These are phyloP conservation scores for Pestalotiopsis sp. DNA, from an alignment of 2,329 filamentous ascomycete genomes.

Conservation along the genomic window DNA sequence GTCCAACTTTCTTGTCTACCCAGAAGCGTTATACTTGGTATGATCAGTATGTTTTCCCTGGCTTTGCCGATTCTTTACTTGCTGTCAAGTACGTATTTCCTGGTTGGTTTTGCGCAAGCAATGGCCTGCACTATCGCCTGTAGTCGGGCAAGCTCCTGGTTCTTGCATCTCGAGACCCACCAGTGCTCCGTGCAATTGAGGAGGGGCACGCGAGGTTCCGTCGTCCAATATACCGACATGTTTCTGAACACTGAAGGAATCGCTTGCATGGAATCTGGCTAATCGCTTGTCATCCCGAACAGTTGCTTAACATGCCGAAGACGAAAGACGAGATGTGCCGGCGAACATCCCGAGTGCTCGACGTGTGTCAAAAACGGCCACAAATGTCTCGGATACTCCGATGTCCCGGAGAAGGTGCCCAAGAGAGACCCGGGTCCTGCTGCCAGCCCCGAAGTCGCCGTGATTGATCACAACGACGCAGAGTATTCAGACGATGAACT, in stretches of 20 bases:
- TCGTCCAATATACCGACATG: not conserved
- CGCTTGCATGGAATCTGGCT: conserved; percentile 12
- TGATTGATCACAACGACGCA: conserved; percentile 26
- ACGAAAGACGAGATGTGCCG: conserved; percentile 76
- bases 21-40: too few relatives aligned
- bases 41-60: conserved; percentile 23
- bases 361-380: conserved; percentile 76
- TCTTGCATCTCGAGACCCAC: conserved; percentile 14
- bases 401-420: conserved; percentile 45
- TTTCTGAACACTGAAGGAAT: not conserved
- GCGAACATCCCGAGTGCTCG: conserved; percentile 72
- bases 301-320: conserved; percentile 76
- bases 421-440: conserved; percentile 35
- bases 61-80: conserved; percentile 19
- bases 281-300: conserved; percentile 19
- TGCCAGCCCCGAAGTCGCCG: conserved; percentile 7
- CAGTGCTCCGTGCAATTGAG: not conserved
- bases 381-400: conserved; percentile 68
- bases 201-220: conserved; percentile 1
- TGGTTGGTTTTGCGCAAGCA: not conserved
- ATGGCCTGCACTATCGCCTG: not conserved
- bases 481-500: conserved; percentile 37
- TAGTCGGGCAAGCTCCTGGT: conserved; percentile 6
- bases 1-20: not conserved
- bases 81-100: not conserved